Evolutionary conservation across 345 rosid genomes (phyloP), one percentile per base, ranked within the genome.

Genomic region (Hibiscus tridactylites): DNA sequence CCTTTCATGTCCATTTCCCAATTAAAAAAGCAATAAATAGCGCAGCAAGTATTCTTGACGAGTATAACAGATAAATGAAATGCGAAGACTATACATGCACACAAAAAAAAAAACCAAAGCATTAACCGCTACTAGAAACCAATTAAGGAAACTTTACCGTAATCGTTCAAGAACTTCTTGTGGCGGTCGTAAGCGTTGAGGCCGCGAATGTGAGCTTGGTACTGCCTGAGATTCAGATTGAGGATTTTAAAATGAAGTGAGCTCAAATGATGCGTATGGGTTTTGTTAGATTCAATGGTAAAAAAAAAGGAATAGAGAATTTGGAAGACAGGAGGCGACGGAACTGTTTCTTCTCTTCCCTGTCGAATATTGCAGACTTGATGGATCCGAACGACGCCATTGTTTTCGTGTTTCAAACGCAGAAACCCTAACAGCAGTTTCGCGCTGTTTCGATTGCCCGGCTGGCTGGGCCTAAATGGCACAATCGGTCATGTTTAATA

Each of bases 111-210:
- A 21, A 8, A 33, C 17, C 53, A 17, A 44, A 58, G 56, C 29
- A 24, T 35, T 3, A 28, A 7, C 61, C 28, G 19, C 3, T 3
- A 71, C 5, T 65, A 37, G 35, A 64, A 1, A 47, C 6, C 8
- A n/a, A 47, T 10, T 66, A 7, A 58, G 53, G 64, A 68, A 57
- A 15, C 4, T 56, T 17, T 77, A 90, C 99, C 97, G 68, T 91
- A 91, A 83, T 92, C 98, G 16, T 84, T 83, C 72, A 96, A 24
- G 70, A 92, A 92, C 68, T 89, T 96, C 79, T 86, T 85, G 81
- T 92, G 99, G 7, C 98, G 96, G 28, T 92, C 97, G 74, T 86
- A 89, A 39, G 97, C 97, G 76, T 91, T 96, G 73, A 96, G 89
- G n/a, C 98, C 99, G 70, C 85, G 87, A 73, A 96, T 86, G 35